phyloP scores from a whole-genome alignment of 805 yeast species.

The Kuraishia cidri region DNA sequence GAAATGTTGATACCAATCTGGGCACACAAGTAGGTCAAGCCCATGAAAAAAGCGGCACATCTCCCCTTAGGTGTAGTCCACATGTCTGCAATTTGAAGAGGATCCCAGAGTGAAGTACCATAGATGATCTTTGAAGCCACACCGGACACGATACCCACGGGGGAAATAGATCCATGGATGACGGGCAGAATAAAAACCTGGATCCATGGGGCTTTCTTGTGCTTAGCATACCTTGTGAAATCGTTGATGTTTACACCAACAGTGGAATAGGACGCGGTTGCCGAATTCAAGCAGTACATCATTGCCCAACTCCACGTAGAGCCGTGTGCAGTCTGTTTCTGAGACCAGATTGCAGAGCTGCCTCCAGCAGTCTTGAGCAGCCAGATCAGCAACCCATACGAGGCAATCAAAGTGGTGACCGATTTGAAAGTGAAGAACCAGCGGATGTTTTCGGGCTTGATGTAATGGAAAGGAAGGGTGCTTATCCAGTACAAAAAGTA shows the following conservation, averaged over 20 bases:
- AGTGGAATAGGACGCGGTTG: conserved; percentile 71
- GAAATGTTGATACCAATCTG: conserved; percentile 60
- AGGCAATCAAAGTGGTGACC: conserved; percentile 60
- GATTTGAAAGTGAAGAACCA: conserved; percentile 72
- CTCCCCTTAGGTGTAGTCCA: conserved; percentile 43
- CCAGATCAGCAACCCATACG: conserved; percentile 69
- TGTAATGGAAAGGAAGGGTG: conserved; percentile 62
- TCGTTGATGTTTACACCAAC: conserved; percentile 72
- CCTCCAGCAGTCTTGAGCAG: conserved; percentile 62
- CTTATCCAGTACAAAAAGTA: conserved; percentile 68
- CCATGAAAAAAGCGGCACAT: conserved; percentile 60
- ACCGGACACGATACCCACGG: conserved; percentile 34
- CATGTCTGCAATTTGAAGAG: conserved; percentile 40
- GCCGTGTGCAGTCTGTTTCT: conserved; percentile 33
- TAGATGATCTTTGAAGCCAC: conserved; percentile 27
- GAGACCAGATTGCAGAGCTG: conserved; percentile 52
- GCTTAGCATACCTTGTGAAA: conserved; percentile 61
- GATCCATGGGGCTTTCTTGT: conserved; percentile 29
- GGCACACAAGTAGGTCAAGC: conserved; percentile 51
- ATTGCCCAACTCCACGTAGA: conserved; percentile 67
- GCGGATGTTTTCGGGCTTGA: conserved; percentile 65
- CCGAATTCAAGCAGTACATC: conserved; percentile 56
- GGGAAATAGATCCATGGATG: conserved; percentile 54
- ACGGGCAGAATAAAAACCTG: conserved; percentile 54
- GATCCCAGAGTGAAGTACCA: conserved; percentile 31